These are phyloP conservation scores for Selaginella moellendorffii DNA, from an alignment of 75 land plant species.

Conservation along the genomic window DNA sequence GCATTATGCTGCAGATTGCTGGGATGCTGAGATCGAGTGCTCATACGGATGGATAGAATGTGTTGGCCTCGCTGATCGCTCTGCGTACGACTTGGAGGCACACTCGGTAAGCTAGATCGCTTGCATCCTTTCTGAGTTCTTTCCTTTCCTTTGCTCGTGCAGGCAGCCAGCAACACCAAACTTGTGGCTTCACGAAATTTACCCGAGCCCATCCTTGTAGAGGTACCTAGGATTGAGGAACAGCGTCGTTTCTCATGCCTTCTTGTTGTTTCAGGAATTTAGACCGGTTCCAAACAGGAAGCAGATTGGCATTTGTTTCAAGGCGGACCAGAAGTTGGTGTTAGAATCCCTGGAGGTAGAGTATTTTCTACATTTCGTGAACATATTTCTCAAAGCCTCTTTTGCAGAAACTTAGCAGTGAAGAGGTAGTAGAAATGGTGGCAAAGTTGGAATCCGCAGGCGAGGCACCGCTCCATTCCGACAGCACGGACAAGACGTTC, in stretches of 20 bases:
- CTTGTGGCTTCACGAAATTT: slow-evolving; percentile 71
- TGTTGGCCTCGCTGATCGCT: slow-evolving; percentile 95
- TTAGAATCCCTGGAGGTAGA: slow-evolving; percentile 76
- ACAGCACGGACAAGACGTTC: slow-evolving; percentile 59
- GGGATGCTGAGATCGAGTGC: slow-evolving; percentile 99
- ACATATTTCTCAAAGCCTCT: no score
- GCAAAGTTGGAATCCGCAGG: slow-evolving; percentile 58
- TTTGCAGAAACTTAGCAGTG: slow-evolving; percentile 62
- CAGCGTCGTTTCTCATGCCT: not conserved
- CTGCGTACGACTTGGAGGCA: slow-evolving; percentile 89
- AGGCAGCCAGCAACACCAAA: slow-evolving; percentile 69
- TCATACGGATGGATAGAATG: slow-evolving; percentile 98
- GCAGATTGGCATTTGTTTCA: slow-evolving; percentile 66
- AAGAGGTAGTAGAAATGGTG: slow-evolving; percentile 77
- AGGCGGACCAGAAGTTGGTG: slow-evolving; percentile 54
- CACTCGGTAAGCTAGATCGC: slow-evolving; percentile 76
- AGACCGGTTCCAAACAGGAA: slow-evolving; percentile 58
- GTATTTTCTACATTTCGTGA: no score
- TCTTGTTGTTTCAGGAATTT: slow-evolving; percentile 52
- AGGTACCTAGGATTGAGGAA: slow-evolving; percentile 35
- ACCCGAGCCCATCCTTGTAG: slow-evolving; percentile 67
- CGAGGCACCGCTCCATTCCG: slow-evolving; percentile 53
- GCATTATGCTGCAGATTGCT: slow-evolving; percentile 95
- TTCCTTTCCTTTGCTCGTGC: slow-evolving; percentile 3
- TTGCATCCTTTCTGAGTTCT: no score